phyloP scores from a whole-genome alignment of 2,329 filamentous ascomycete species.

The Domatiomyces globalis region DNA sequence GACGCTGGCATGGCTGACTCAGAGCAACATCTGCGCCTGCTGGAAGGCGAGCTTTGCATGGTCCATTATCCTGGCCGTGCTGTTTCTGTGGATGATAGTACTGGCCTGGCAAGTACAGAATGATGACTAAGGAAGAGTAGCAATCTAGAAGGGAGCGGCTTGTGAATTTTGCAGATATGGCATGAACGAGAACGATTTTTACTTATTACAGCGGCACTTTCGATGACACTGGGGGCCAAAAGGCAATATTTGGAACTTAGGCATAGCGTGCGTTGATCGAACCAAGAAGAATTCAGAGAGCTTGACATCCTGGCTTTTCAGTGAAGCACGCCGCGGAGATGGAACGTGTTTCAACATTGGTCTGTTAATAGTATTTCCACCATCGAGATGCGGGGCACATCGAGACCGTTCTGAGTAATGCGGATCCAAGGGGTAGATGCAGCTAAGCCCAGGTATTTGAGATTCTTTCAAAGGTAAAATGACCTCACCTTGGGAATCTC shows the following conservation, averaged over 20 bases:
- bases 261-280: not conserved
- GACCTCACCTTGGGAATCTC: not conserved
- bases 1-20: conserved; percentile 49
- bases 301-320: not conserved
- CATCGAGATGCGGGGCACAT: too few species aligned
- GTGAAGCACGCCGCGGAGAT: not conserved
- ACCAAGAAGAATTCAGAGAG: not conserved
- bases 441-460: not conserved
- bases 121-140: conserved; percentile 19
- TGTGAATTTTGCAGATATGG: not conserved
- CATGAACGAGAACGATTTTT: not conserved
- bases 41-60: conserved; percentile 52
- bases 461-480: not conserved
- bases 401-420: not conserved
- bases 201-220: not conserved
- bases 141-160: not conserved
- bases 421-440: not conserved
- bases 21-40: conserved; percentile 48
- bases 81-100: conserved; percentile 53
- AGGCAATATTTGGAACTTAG: not conserved
- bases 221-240: not conserved
- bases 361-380: too few species aligned
- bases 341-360: not conserved
- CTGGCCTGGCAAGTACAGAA: conserved; percentile 44
- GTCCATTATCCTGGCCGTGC: conserved; percentile 48